Evolutionary conservation across 2,329 filamentous ascomycete genomes (phyloP).

Genomic region (Trichoderma sp.): DNA sequence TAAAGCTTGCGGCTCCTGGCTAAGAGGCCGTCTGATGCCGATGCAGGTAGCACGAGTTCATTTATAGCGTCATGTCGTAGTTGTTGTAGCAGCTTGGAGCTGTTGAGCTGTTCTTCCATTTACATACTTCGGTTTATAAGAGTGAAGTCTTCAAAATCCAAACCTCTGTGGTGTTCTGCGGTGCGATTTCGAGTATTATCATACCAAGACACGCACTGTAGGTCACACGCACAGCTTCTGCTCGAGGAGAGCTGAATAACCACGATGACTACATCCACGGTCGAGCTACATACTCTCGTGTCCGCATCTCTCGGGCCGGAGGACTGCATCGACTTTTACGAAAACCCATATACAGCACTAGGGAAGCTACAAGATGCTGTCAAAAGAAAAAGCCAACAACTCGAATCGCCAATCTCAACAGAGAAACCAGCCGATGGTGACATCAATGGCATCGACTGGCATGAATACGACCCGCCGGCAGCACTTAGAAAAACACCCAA

Average conservation of each 20-base stretch:
- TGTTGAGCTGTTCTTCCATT: neutral
- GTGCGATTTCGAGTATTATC: neutral
- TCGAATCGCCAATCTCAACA: constrained; percentile 23
- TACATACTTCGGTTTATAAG: neutral
- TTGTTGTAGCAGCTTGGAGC: neutral
- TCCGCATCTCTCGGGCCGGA: constrained; percentile 32
- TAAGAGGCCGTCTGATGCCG: neutral
- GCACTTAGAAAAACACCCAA: constrained; percentile 40
- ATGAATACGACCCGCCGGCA: constrained; percentile 45
- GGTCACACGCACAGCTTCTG: neutral
- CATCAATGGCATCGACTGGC: constrained; percentile 41
- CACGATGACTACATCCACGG: neutral
- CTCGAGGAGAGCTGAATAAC: neutral
- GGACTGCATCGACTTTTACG: constrained; percentile 31
- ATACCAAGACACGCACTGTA: neutral
- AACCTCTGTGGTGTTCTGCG: neutral
- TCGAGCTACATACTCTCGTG: constrained; percentile 23
- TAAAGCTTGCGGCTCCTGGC: constrained; percentile 2
- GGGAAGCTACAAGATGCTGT: constrained; percentile 27
- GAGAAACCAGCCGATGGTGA: constrained; percentile 28
- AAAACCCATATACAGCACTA: constrained; percentile 30
- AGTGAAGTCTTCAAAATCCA: neutral
- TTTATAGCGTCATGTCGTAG: constrained; percentile 2
- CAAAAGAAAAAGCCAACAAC: constrained; percentile 23
- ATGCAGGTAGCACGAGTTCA: neutral